Evolutionary conservation across 1,284 basidiomycete species (phyloP).

Genomic region (Rhizoctonia solani): DNA sequence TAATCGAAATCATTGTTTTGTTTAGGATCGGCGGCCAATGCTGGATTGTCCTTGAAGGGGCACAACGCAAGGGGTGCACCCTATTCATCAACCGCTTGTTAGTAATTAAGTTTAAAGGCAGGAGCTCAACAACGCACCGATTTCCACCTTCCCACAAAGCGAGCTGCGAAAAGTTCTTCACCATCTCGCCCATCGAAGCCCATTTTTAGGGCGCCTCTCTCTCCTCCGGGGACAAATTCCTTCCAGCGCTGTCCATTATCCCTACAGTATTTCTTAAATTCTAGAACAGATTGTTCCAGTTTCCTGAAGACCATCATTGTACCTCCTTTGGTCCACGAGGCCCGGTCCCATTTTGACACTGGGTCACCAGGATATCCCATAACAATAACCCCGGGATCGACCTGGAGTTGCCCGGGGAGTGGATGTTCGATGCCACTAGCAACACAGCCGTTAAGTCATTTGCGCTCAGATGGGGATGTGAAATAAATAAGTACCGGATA

Average conservation of each 20-base stretch:
- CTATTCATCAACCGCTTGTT: no score
- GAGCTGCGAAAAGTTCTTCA: slow-evolving; percentile 41
- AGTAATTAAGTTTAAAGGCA: background rate
- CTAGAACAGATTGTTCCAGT: background rate
- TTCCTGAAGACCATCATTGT: slow-evolving; percentile 47
- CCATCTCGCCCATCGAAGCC: slow-evolving; percentile 32
- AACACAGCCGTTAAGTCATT: background rate
- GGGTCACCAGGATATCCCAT: slow-evolving; percentile 33
- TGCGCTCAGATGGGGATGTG: no score
- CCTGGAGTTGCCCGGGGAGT: slow-evolving; percentile 1
- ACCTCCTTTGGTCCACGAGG: slow-evolving; percentile 44
- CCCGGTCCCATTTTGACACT: slow-evolving; percentile 30
- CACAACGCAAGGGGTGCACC: no score
- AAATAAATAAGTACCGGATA: background rate
- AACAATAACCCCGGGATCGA: slow-evolving; percentile 27
- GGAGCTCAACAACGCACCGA: background rate
- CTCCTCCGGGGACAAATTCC: no score
- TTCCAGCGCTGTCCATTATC: no score
- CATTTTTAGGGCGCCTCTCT: slow-evolving; percentile 10
- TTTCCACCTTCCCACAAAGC: slow-evolving; percentile 43
- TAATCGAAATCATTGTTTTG: slow-evolving; percentile 44
- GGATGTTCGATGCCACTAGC: background rate
- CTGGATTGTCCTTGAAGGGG: slow-evolving; percentile 37
- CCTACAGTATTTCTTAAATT: no score
- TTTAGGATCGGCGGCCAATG: slow-evolving; percentile 29